A percentile compares a stretch with the other conserved stretches of the same genome.
These are phyloP conservation scores for Bipolaris victoriae DNA, from an alignment of 2,329 filamentous ascomycete species.

Conservation along the genomic window DNA sequence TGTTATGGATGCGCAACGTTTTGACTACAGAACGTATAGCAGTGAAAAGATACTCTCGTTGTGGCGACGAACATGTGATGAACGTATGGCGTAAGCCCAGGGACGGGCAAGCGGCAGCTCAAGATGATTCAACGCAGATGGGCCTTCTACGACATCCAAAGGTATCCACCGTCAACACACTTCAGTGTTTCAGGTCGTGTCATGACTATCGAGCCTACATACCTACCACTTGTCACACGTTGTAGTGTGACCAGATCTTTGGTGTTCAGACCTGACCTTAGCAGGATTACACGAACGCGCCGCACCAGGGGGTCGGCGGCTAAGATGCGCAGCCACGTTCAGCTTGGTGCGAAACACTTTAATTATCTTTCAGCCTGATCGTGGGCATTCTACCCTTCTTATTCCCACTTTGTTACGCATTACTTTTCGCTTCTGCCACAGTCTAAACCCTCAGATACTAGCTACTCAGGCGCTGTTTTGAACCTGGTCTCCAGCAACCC, in stretches of 20 bases:
- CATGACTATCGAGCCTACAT: neutral
- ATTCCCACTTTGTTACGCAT: slow-evolving; percentile 6
- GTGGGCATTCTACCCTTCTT: slow-evolving; percentile 4
- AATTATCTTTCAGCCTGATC: slow-evolving; percentile 16
- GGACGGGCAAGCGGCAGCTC: too few relatives aligned
- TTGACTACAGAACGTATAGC: too few relatives aligned
- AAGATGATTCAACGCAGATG: too few relatives aligned
- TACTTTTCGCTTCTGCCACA: slow-evolving; percentile 1
- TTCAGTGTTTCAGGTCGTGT: neutral
- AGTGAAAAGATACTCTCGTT: too few relatives aligned
- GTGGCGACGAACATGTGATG: too few relatives aligned
- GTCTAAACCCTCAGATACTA: slow-evolving; percentile 1
- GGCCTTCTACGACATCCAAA: neutral
- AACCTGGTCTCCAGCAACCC: slow-evolving; percentile 1
- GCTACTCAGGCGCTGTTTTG: neutral
- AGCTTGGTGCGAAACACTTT: neutral
- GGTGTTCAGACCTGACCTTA: neutral
- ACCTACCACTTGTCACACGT: neutral
- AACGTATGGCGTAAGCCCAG: too few relatives aligned
- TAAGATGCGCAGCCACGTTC: slow-evolving; percentile 13
- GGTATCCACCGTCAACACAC: neutral
- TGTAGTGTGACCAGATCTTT: neutral
- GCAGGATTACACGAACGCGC: neutral
- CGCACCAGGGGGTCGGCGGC: slow-evolving; percentile 7
- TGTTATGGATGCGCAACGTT: too few relatives aligned